Percentiles rank a stretch among this genome's conserved stretches.
phyloP scores from a whole-genome alignment of 148 eudicot species.

The Amaranthus palmeri region DNA sequence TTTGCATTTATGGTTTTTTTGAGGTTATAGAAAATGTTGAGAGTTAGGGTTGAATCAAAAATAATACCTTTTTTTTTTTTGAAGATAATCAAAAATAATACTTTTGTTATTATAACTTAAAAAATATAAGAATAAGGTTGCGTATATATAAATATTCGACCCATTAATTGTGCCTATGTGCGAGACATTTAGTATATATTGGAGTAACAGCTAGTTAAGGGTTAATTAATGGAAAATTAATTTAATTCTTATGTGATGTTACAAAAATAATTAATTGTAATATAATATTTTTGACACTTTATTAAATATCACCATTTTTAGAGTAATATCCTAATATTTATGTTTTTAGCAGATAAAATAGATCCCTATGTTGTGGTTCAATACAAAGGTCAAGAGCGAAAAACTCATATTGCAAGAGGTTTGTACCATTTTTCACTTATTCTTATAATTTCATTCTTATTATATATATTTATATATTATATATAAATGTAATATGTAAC shows the following conservation, averaged over 20 bases:
- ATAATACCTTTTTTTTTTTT: not conserved
- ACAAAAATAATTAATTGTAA: not conserved
- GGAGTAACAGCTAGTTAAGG: no score
- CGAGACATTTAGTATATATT: no score
- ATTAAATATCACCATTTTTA: not conserved
- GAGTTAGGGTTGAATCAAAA: no score
- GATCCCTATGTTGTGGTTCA: constrained; percentile 68
- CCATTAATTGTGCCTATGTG: no score
- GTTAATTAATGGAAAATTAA: no score
- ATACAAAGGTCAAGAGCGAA: constrained; percentile 56
- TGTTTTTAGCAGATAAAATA: constrained; percentile 32
- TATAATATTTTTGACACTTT: not conserved
- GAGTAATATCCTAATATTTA: not conserved
- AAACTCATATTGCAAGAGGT: constrained; percentile 55
- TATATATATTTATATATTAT: no score
- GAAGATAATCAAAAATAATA: not conserved
- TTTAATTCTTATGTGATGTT: no score
- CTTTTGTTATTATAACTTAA: not conserved
- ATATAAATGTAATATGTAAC: no score
- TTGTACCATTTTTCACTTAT: not conserved
- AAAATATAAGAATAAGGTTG: no score
- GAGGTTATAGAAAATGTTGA: no score
- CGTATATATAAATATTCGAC: no score
- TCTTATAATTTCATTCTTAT: not conserved
- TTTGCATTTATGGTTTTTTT: not conserved